These are phyloP conservation scores for Brassica carinata DNA, from an alignment of 345 rosid genomes.

Conservation along the genomic window DNA sequence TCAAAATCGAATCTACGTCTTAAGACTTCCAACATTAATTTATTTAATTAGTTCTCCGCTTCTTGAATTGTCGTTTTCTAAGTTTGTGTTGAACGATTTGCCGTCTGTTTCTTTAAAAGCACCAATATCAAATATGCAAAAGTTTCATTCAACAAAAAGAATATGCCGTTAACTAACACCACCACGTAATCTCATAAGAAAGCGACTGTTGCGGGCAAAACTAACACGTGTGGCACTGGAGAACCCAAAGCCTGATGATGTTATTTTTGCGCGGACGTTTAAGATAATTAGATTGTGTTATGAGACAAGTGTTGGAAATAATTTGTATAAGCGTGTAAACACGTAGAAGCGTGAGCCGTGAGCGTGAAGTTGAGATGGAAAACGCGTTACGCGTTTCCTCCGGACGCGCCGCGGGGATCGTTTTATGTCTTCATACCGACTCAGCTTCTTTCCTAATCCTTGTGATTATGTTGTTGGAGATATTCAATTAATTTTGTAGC, in stretches of 20 bases:
- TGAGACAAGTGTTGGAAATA: neutral
- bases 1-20: slow-evolving; percentile 7
- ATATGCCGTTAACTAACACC: slow-evolving; percentile 4
- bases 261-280: neutral
- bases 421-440: slow-evolving; percentile 29
- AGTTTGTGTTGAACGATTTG: neutral
- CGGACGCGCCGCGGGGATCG: slow-evolving; percentile 27
- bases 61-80: neutral
- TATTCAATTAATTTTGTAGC: slow-evolving; percentile 3
- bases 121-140: neutral
- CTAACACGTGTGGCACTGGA: neutral
- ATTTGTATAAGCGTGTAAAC: slow-evolving; percentile 12
- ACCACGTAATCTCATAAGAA: slow-evolving; percentile 12
- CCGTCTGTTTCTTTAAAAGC: neutral
- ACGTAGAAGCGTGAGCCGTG: slow-evolving; percentile 25
- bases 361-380: neutral
- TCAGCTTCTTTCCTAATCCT: slow-evolving; percentile 6
- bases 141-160: slow-evolving; percentile 16
- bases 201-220: slow-evolving; percentile 5
- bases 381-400: slow-evolving; percentile 27
- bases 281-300: neutral
- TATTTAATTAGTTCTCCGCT: neutral
- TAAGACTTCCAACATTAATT: neutral
- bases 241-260: neutral
- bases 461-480: slow-evolving; percentile 17